phyloP scores from a whole-genome alignment of 768 basidiomycete genomes.

The Tricholoma saponaceum region DNA sequence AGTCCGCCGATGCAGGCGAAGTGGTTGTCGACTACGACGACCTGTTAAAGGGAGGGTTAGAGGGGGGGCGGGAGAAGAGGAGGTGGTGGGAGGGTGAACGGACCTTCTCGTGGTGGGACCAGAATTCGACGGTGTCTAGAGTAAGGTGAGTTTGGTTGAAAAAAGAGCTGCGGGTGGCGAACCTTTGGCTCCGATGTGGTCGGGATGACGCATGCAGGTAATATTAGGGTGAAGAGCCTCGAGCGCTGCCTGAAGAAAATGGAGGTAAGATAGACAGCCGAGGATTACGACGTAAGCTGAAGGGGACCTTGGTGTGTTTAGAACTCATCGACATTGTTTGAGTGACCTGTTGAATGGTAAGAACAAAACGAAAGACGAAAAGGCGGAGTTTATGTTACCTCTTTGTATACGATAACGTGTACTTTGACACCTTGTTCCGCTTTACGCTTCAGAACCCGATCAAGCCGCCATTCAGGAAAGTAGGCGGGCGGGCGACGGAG shows the following conservation, averaged over 20 bases:
- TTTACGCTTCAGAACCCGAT: conserved; percentile 79
- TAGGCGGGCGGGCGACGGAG: conserved; percentile 87
- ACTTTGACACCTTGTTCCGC: conserved; percentile 91
- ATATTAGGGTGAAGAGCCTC: conserved; percentile 88
- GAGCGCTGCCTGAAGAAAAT: conserved; percentile 50
- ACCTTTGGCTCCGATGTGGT: conserved; percentile 83
- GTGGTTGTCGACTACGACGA: conserved; percentile 86
- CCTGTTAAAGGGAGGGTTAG: conserved; percentile 19
- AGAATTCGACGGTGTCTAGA: conserved; percentile 77
- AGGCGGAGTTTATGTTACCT: conserved; percentile 37
- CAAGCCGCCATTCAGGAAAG: conserved; percentile 86
- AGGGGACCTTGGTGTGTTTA: conserved; percentile 68
- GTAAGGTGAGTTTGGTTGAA: neutral
- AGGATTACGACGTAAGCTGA: neutral
- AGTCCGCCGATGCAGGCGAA: conserved; percentile 88
- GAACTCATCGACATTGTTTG: conserved; percentile 90
- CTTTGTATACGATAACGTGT: conserved; percentile 93
- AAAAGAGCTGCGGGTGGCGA: conserved; percentile 4
- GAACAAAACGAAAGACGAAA: neutral
- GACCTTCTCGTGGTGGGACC: conserved; percentile 90
- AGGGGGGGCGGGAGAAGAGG: neutral
- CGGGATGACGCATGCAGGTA: conserved; percentile 84
- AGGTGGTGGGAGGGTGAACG: neutral
- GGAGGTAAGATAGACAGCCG: neutral
- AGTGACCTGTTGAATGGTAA: conserved; percentile 49